phyloP scores from a whole-genome alignment of 768 basidiomycete genomes.

The Pulveroboletus frians region DNA sequence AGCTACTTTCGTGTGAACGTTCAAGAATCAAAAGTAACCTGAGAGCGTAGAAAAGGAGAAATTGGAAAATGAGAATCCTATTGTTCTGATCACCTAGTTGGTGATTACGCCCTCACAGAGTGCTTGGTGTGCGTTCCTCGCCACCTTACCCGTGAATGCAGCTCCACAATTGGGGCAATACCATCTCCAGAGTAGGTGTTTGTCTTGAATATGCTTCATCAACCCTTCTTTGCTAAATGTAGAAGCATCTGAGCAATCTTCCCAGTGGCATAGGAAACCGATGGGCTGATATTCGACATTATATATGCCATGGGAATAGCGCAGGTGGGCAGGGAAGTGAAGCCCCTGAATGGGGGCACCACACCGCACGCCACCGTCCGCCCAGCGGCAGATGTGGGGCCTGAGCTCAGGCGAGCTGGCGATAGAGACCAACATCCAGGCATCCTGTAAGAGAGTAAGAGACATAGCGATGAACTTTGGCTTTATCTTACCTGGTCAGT shows the following conservation, averaged over 20 bases:
- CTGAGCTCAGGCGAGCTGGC: constrained; percentile 27
- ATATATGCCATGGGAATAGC: constrained; percentile 19
- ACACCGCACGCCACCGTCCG: constrained; percentile 12
- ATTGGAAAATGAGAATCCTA: neutral
- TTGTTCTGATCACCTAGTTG: constrained; percentile 2
- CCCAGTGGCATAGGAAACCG: constrained; percentile 22
- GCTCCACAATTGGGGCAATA: constrained; percentile 20
- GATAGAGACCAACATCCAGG: constrained; percentile 21
- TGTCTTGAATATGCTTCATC: constrained; percentile 25
- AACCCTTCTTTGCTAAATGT: constrained; percentile 17
- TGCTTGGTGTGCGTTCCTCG: constrained; percentile 18
- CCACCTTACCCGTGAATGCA: constrained; percentile 9
- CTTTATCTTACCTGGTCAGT: constrained; percentile 24
- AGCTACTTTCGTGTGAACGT: constrained; percentile 2
- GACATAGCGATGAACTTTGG: neutral
- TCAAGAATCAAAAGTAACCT: neutral
- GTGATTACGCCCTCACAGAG: constrained; percentile 4
- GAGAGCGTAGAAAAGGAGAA: neutral
- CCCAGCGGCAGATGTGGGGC: constrained; percentile 23
- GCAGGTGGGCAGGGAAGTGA: constrained; percentile 15
- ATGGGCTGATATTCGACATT: neutral
- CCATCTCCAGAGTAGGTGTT: constrained; percentile 24
- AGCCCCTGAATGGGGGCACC: constrained; percentile 13
- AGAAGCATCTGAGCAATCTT: constrained; percentile 18
- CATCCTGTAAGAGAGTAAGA: constrained; percentile 21